Conservation (phyloP, 352 stramenopile species). For the Pythium sp. region DNA sequence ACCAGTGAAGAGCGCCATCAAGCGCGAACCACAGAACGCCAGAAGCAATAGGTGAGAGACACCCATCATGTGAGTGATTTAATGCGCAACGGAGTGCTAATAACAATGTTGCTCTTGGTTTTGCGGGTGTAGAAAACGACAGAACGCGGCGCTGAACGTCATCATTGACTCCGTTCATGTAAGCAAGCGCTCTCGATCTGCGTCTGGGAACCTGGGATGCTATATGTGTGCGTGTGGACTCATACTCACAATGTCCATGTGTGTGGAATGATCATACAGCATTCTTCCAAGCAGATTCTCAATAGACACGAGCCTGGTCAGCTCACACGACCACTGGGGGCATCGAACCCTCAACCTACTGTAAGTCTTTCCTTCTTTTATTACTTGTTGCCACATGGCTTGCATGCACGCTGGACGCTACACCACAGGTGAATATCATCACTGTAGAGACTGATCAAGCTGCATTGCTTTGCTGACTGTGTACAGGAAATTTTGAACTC, state of each 20-base stretch:
- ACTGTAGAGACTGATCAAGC: background rate
- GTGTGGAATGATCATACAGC: background rate
- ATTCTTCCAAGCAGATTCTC: slow-evolving; percentile 2
- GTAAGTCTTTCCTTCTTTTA: background rate
- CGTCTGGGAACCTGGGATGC: background rate
- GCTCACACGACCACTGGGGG: background rate
- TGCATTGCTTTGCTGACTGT: background rate
- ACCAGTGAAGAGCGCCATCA: slow-evolving; percentile 5
- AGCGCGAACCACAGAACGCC: slow-evolving; percentile 4
- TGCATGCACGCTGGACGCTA: background rate
- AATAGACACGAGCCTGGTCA: background rate
- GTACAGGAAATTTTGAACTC: slow-evolving; percentile 66
- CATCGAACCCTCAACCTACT: slow-evolving; percentile 2
- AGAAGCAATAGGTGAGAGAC: background rate
- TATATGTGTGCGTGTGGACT: background rate
- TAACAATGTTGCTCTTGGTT: background rate
- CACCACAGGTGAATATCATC: too few species aligned
- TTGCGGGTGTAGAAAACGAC: slow-evolving; percentile 8
- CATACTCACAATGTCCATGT: background rate
- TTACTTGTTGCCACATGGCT: too few species aligned
- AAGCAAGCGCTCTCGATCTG: background rate
- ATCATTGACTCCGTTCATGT: slow-evolving; percentile 9
- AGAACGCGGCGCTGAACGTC: slow-evolving; percentile 14
- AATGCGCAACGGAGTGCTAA: background rate
- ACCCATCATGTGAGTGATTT: background rate